Percentiles rank a stretch among this genome's conserved stretches.
phyloP scores from a whole-genome alignment of 805 yeast species.

The Yamadazyma laniorum region DNA sequence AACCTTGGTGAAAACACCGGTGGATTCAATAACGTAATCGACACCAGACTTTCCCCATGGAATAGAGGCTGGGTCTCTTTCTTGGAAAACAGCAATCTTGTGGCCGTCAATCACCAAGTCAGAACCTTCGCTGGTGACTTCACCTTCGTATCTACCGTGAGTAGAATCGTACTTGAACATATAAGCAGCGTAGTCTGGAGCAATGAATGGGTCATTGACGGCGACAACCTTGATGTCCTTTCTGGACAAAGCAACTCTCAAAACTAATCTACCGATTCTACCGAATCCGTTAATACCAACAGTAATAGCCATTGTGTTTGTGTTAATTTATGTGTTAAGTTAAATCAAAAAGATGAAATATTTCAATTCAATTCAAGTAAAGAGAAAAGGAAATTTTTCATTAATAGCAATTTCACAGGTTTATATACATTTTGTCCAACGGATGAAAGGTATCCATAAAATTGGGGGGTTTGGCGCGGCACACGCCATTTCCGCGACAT shows the following conservation, averaged over 20 bases:
- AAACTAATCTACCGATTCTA: conserved; percentile 86
- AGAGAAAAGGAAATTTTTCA: conserved; percentile 4
- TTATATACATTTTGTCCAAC: conserved; percentile 15
- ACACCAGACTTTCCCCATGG: conserved; percentile 88
- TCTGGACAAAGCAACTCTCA: conserved; percentile 76
- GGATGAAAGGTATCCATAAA: conserved; percentile 18
- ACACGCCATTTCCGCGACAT: conserved; percentile 2
- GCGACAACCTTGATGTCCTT: conserved; percentile 80
- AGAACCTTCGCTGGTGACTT: conserved; percentile 58
- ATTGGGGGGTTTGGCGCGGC: conserved; percentile 5
- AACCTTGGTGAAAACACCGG: conserved; percentile 86
- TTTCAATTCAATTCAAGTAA: conserved; percentile 1
- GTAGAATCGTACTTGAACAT: conserved; percentile 95
- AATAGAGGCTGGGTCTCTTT: conserved; percentile 79
- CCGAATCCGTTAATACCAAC: conserved; percentile 96
- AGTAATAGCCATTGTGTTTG: conserved; percentile 51
- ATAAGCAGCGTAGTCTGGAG: conserved; percentile 88
- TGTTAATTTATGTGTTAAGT: conserved; percentile 9
- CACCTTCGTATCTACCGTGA: conserved; percentile 82
- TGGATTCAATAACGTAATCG: conserved; percentile 86
- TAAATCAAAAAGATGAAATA: conserved; percentile 4
- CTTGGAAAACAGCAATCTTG: conserved; percentile 66
- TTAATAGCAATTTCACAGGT: conserved; percentile 9
- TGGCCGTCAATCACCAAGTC: conserved; percentile 67
- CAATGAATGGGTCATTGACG: conserved; percentile 88